A percentile compares a stretch with the other conserved stretches of the same genome.
Conservation (phyloP, 1,284 basidiomycete genomes). For the Naganishia albida region DNA sequence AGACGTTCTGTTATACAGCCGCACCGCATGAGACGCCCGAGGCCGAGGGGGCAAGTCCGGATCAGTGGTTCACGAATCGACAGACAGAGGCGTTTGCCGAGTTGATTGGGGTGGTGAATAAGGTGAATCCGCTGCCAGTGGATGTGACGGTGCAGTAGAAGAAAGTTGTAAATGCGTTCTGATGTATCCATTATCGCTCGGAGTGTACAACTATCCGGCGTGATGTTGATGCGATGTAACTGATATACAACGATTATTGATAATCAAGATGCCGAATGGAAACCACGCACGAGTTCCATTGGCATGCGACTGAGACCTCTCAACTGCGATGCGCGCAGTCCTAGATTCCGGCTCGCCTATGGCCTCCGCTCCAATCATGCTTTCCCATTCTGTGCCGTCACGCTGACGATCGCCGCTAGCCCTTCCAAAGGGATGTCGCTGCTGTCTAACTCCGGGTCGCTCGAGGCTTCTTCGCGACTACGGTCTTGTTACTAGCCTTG, state of each 20-base stretch:
- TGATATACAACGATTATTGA: not conserved
- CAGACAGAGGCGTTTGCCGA: slow-evolving; percentile 85
- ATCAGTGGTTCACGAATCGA: slow-evolving; percentile 79
- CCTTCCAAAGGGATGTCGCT: not conserved
- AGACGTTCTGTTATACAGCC: slow-evolving; percentile 15
- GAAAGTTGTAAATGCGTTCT: not conserved
- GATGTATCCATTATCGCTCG: not conserved
- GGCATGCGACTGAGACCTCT: no score
- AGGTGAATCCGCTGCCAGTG: slow-evolving; percentile 63
- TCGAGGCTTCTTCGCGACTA: not conserved
- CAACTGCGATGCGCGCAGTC: no score
- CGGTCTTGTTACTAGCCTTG: not conserved
- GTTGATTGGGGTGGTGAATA: slow-evolving; percentile 77
- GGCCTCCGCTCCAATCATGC: no score
- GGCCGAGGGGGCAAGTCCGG: slow-evolving; percentile 51
- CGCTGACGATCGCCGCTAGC: not conserved
- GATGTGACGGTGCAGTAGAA: not conserved
- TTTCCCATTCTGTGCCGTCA: not conserved
- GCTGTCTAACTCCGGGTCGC: not conserved
- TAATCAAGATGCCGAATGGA: no score
- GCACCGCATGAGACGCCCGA: slow-evolving; percentile 20
- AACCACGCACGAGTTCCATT: no score
- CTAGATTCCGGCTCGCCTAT: no score
- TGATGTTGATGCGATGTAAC: not conserved
- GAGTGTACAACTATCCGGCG: not conserved